Percentiles rank a stretch among this genome's conserved stretches.
Evolutionary conservation across 1,284 basidiomycete genomes (phyloP).

Genomic region (Pseudomicrostroma phylloplanum): DNA sequence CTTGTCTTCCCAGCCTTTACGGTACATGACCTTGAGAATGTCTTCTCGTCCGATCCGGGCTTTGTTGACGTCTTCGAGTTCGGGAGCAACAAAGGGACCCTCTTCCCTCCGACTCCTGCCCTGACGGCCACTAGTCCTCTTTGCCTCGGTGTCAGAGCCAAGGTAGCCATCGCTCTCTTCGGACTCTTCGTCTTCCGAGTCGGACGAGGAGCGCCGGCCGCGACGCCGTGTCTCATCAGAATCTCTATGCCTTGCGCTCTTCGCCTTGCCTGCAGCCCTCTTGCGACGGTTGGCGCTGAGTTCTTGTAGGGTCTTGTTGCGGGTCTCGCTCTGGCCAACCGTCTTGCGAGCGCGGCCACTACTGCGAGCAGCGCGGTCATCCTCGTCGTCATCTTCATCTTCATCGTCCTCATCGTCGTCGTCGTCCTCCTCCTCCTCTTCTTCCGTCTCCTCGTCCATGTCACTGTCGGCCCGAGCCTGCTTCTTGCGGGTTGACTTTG

Average conservation of each 20-base stretch:
- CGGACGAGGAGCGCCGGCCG: not conserved
- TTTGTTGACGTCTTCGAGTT: slow-evolving; percentile 5
- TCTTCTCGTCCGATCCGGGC: slow-evolving; percentile 1
- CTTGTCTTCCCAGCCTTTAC: slow-evolving; percentile 5
- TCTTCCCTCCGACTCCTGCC: not conserved
- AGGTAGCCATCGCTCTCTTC: not conserved
- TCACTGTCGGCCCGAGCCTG: not conserved
- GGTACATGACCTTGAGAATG: slow-evolving; percentile 7
- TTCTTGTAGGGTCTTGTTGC: slow-evolving; percentile 2
- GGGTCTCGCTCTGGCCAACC: slow-evolving; percentile 1
- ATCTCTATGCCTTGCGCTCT: not conserved
- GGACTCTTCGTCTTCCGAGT: slow-evolving; percentile 1
- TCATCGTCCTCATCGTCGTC: slow-evolving; percentile 1
- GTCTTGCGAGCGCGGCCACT: not conserved
- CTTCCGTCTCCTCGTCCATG: slow-evolving; percentile 2
- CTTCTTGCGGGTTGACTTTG: not conserved
- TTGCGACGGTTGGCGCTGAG: slow-evolving; percentile 3
- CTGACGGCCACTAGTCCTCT: not conserved
- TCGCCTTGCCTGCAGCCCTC: not conserved
- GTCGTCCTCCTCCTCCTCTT: not conserved
- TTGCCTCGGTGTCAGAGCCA: not conserved
- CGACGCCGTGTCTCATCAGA: not conserved
- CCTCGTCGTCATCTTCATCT: not conserved
- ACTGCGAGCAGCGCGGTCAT: not conserved
- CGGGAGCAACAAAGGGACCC: slow-evolving; percentile 1